Percentiles rank a stretch among this genome's conserved stretches.
These are phyloP conservation scores for Trichosporon sp. DNA, from an alignment of 1,284 basidiomycete genomes.

Conservation along the genomic window DNA sequence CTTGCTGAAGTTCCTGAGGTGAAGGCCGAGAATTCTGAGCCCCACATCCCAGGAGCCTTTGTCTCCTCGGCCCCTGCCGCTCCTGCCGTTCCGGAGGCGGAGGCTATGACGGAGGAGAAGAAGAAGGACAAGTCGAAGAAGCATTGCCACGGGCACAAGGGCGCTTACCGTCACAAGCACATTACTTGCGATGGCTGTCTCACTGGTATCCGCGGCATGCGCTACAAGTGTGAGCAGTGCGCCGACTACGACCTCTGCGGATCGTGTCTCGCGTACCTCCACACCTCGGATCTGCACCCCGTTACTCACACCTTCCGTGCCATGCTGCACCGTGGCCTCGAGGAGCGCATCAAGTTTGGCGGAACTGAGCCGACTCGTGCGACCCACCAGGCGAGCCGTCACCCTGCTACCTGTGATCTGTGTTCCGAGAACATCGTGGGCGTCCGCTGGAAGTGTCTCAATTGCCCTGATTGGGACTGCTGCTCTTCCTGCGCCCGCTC, in stretches of 20 bases:
- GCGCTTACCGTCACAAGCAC: constrained; percentile 53
- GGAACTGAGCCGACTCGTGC: constrained; percentile 32
- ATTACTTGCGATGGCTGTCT: constrained; percentile 54
- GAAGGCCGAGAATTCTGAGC: constrained; percentile 23
- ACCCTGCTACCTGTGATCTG: constrained; percentile 52
- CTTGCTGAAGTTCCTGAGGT: constrained; percentile 25
- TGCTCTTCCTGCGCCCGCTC: constrained; percentile 71
- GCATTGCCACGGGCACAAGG: constrained; percentile 37
- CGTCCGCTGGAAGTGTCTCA: constrained; percentile 55
- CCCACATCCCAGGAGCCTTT: constrained; percentile 48
- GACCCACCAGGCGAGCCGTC: constrained; percentile 31
- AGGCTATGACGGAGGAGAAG: neutral
- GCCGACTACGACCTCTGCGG: constrained; percentile 54
- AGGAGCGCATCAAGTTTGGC: constrained; percentile 46
- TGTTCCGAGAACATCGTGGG: constrained; percentile 51
- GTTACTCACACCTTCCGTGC: constrained; percentile 49
- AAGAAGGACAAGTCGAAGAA: constrained; percentile 27
- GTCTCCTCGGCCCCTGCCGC: constrained; percentile 24
- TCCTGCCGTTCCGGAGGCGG: neutral
- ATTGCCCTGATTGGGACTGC: constrained; percentile 59
- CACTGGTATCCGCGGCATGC: constrained; percentile 49
- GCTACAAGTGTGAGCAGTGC: constrained; percentile 55
- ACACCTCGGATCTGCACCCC: constrained; percentile 49
- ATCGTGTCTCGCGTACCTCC: constrained; percentile 48
- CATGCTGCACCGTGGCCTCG: constrained; percentile 52